Percentiles rank a stretch among this genome's conserved stretches.
phyloP scores from a whole-genome alignment of 768 basidiomycete genomes.

The Calocybe cyanea region DNA sequence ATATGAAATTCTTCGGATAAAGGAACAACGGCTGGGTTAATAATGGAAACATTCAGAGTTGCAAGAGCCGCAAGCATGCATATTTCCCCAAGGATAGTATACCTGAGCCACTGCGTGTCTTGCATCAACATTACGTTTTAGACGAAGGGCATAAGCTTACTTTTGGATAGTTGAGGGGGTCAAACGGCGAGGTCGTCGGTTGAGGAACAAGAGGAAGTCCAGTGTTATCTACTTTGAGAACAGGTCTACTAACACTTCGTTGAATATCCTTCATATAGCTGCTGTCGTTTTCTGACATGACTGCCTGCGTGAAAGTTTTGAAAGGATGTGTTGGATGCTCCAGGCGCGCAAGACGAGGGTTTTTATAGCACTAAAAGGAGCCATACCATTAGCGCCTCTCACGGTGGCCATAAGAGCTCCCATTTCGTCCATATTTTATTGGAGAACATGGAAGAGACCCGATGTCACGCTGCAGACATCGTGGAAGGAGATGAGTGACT shows the following conservation, averaged over 20 bases:
- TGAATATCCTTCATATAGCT: constrained; percentile 1
- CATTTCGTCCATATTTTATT: neutral
- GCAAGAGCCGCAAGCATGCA: constrained; percentile 32
- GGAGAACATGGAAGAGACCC: too few relatives aligned
- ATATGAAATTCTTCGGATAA: constrained; percentile 34
- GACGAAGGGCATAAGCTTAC: constrained; percentile 12
- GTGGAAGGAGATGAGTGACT: too few relatives aligned
- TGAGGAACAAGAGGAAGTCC: constrained; percentile 41
- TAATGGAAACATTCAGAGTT: constrained; percentile 33
- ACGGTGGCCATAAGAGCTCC: neutral
- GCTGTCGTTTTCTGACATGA: neutral
- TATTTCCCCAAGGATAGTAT: constrained; percentile 27
- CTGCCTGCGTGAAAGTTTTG: neutral
- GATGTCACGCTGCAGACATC: too few relatives aligned
- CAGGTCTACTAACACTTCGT: neutral
- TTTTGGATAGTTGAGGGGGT: constrained; percentile 40
- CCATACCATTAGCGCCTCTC: neutral
- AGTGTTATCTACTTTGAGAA: constrained; percentile 27
- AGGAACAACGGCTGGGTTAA: constrained; percentile 35
- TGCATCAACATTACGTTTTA: neutral
- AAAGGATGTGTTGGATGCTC: neutral
- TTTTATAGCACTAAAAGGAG: neutral
- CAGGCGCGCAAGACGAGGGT: neutral
- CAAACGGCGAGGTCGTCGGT: constrained; percentile 32
- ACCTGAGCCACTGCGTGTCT: constrained; percentile 32